Evolutionary conservation across 2,329 filamentous ascomycete genomes (phyloP), one percentile per base, ranked within the genome.

Genomic region (Diplodia seriata): DNA sequence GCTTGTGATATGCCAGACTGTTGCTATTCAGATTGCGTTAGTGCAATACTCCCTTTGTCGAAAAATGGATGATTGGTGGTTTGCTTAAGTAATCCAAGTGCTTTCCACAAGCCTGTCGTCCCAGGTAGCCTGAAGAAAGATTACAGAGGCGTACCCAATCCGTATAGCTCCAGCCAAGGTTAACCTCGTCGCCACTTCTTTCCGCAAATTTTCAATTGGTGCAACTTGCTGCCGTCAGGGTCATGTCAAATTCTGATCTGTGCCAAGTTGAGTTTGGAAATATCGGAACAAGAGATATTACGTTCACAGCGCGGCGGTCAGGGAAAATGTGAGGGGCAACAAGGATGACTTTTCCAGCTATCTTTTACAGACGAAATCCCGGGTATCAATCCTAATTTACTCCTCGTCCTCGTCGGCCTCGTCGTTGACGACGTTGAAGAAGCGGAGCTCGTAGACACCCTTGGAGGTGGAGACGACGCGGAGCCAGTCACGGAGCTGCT

Each of bases 401-500:
- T 99, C 95, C 81, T 99, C 95, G 81, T 99, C 95, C 81, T 99
- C 95, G 76, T 98, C 95, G 77, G 88, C 94, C 82, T 94, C 94
- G 83, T 99, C 95, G 85, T 97, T 95, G 80, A 97, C 94, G 81
- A 99, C 94, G 89, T 99, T 99, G 93, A 97, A 99, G 94, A 99
- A 99, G 88, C 97, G 94, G 85, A 99, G 91, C 89, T 97, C 94
- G 88, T 99, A 99, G 74, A 97, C 94, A 81, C 95, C 94, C 87
- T 94, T 94, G 83, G 91, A 93, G 82, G 94, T 98, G 77, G 93
- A 96, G 80, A 99, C 95, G 78, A 99, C 94, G 79, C 95, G 94
- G 81, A 99, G 92, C 95, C 95, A 99, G 89, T 99, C 95, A 86
- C 95, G 93, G 82, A 99, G 92, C 90, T 98, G 94, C 89, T 97